phyloP scores from a whole-genome alignment of 345 rosid species.

The Acer yangbiense region DNA sequence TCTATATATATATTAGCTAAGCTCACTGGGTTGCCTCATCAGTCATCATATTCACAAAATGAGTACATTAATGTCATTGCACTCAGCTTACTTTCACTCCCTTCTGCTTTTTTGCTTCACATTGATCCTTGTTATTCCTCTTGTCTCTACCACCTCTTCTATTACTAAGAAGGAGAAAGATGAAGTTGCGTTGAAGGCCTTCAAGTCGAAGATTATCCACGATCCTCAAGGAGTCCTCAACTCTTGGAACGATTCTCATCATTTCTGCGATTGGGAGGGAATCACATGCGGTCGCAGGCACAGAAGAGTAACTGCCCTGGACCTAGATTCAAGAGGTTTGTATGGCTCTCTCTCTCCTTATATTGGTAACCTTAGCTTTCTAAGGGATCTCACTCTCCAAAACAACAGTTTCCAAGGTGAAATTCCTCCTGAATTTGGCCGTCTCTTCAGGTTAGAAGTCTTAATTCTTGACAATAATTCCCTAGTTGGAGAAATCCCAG shows the following conservation, averaged over 20 bases:
- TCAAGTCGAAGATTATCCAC: conserved; percentile 29
- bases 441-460: conserved; percentile 1
- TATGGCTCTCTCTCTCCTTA: conserved; percentile 29
- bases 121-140: too few relatives aligned
- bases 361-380: conserved; percentile 40
- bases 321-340: conserved; percentile 24
- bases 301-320: conserved; percentile 28
- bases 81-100: too few relatives aligned
- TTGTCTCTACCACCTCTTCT: neutral
- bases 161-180: conserved; percentile 27
- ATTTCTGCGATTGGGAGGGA: conserved; percentile 32
- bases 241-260: conserved; percentile 32
- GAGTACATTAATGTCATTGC: too few relatives aligned
- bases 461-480: too few relatives aligned
- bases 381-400: conserved; percentile 26
- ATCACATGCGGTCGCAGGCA: conserved; percentile 22
- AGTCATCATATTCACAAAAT: too few relatives aligned
- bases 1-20: too few relatives aligned
- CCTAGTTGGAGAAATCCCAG: too few relatives aligned
- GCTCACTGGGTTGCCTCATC: too few relatives aligned
- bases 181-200: conserved; percentile 21
- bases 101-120: too few relatives aligned
- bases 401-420: conserved; percentile 23
- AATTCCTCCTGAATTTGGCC: conserved; percentile 27
- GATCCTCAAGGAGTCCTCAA: conserved; percentile 20